Evolutionary conservation across 495 filamentous ascomycete species (phyloP).

Genomic region (Penicillium cinerascens): DNA sequence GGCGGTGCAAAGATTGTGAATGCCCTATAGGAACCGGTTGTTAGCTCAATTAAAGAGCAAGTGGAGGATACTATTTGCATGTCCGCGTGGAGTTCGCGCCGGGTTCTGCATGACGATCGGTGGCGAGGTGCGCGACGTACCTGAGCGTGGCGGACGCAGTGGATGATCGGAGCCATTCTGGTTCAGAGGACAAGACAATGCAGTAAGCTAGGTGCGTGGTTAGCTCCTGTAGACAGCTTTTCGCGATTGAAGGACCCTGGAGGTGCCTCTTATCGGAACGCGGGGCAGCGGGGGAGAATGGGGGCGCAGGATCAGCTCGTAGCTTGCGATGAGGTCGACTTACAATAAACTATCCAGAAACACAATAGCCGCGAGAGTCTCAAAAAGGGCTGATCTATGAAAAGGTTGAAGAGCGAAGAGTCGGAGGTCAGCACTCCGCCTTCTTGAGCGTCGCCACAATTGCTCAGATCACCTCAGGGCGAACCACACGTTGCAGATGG

Average conservation of each 20-base stretch:
- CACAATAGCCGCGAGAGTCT: background rate
- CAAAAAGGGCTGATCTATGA: background rate
- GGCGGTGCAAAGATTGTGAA: constrained; percentile 72
- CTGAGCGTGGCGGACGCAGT: constrained; percentile 54
- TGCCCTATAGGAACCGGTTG: constrained; percentile 49
- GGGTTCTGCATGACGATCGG: background rate
- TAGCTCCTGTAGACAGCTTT: background rate
- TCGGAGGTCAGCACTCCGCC: constrained; percentile 18
- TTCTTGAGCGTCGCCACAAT: constrained; percentile 8
- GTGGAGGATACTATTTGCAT: background rate
- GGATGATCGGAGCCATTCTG: constrained; percentile 43
- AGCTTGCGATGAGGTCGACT: background rate
- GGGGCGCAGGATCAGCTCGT: background rate
- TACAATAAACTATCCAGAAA: too few relatives aligned
- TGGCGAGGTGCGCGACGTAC: constrained; percentile 24
- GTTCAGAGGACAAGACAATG: background rate
- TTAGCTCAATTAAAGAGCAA: constrained; percentile 1
- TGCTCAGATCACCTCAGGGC: background rate
- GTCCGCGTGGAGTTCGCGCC: background rate
- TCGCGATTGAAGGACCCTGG: constrained; percentile 9
- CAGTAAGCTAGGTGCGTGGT: background rate
- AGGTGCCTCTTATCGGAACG: constrained; percentile 23
- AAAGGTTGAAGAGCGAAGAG: constrained; percentile 7
- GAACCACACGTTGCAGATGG: constrained; percentile 10
- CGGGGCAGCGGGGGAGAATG: constrained; percentile 17